Evolutionary conservation across 805 yeast species (phyloP), one percentile per base, ranked within the genome.

Genomic region (Candida maesae): DNA sequence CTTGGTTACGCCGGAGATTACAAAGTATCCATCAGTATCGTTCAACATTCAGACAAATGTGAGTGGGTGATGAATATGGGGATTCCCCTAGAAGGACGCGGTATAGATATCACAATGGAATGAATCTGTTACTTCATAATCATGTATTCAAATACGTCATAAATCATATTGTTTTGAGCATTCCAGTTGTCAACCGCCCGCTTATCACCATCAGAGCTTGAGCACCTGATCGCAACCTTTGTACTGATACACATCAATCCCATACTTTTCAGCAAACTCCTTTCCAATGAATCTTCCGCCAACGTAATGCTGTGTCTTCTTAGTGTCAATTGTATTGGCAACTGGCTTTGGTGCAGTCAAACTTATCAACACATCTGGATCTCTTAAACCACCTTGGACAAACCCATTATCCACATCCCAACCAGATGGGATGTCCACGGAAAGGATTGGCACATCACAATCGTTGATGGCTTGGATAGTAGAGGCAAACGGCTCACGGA

Each of bases 401-500:
- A 93, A 95, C 0, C 99, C 99, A 7, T 72, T 56, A 55, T 93
- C 95, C 10, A 93, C 98, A 56, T 90, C 91, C 99, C 99, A 93
- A 0, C 97, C 96, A 2, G 95, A 84, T 0, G 99, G 99, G 35
- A 91, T 78, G 60, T 93, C 99, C 2, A 93, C 85, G 0, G 95
- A 77, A 0, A 86, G 74, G 2, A 89, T 75, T 2, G 90, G 91
- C 3, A 78, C 55, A 1, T 47, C 42, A 12, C 28, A 67, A 25
- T 41, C 38, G 2, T 66, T 54, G 47, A 84, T 59, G 7, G 67
- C 51, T n/a, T 52, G 53, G 40, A 74, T 65, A 8, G 72, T 74
- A 13, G 50, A 52, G 32, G 74, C 77, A 58, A 84, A 91, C 1
- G 96, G 96, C 26, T 74, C 74, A 41, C 97, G 70, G 36, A 91